phyloP scores from a whole-genome alignment of 1,139 yeast genomes.

The Candida pseudoviswanathii region DNA sequence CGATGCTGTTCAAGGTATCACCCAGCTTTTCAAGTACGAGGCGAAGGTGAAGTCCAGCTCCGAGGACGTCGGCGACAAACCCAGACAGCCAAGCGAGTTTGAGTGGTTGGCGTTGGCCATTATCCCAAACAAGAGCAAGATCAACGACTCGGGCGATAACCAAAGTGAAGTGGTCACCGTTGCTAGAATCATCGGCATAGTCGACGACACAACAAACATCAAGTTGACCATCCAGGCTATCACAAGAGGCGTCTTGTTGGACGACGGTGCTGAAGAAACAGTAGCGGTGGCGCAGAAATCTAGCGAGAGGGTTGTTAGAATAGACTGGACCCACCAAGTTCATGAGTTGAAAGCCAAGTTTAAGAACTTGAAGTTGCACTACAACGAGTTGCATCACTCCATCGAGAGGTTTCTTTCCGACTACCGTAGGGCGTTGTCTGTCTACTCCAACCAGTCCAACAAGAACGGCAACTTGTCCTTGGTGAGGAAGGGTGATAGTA shows the following conservation, averaged over 20 bases:
- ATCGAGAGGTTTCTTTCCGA: slow-evolving; percentile 47
- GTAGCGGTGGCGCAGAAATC: slow-evolving; percentile 2
- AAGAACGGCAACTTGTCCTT: slow-evolving; percentile 14
- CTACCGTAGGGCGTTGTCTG: slow-evolving; percentile 35
- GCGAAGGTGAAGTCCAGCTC: slow-evolving; percentile 14
- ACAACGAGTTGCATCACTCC: slow-evolving; percentile 34
- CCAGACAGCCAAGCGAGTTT: slow-evolving; percentile 21
- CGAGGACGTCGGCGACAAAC: background rate
- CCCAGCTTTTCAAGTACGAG: slow-evolving; percentile 28
- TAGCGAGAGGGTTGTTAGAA: slow-evolving; percentile 33
- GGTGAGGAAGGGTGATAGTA: slow-evolving; percentile 5
- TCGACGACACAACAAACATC: slow-evolving; percentile 47
- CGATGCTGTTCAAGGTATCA: slow-evolving; percentile 41
- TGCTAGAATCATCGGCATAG: slow-evolving; percentile 50
- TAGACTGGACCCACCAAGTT: slow-evolving; percentile 29
- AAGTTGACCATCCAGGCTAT: slow-evolving; percentile 57
- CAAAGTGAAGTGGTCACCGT: slow-evolving; percentile 41
- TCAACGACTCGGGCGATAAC: slow-evolving; percentile 20
- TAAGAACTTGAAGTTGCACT: slow-evolving; percentile 25
- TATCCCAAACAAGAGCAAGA: slow-evolving; percentile 42
- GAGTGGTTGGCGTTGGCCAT: slow-evolving; percentile 47
- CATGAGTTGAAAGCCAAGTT: slow-evolving; percentile 24
- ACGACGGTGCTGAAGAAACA: background rate
- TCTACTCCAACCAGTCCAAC: slow-evolving; percentile 13
- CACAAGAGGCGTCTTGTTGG: slow-evolving; percentile 41